These are phyloP conservation scores for Candida insectorum DNA, from an alignment of 805 yeast genomes.

Conservation along the genomic window DNA sequence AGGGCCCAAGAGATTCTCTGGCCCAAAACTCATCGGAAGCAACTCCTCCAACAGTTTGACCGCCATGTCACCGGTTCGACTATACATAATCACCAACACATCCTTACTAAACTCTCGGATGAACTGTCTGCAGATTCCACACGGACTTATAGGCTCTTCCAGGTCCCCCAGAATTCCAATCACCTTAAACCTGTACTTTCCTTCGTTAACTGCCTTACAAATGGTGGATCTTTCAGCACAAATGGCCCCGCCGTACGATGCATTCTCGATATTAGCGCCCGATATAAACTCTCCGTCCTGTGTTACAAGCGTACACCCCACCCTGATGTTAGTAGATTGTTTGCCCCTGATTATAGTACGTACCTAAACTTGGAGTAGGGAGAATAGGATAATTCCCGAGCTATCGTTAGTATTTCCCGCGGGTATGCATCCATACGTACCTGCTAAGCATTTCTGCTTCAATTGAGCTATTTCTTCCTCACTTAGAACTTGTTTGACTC, in stretches of 20 bases:
- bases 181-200: constrained; percentile 7
- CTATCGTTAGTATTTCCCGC: constrained; percentile 25
- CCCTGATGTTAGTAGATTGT: constrained; percentile 36
- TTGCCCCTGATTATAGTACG: constrained; percentile 6
- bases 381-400: constrained; percentile 53
- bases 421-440: constrained; percentile 6
- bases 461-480: constrained; percentile 1
- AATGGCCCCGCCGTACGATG: constrained; percentile 66
- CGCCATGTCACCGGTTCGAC: constrained; percentile 45
- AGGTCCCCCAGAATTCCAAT: constrained; percentile 12
- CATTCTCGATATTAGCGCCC: constrained; percentile 94
- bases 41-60: constrained; percentile 52
- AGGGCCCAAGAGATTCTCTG: constrained; percentile 51
- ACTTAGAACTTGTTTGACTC: constrained; percentile 1
- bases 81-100: constrained; percentile 68
- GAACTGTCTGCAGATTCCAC: constrained; percentile 92
- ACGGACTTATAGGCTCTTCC: constrained; percentile 65
- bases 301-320: constrained; percentile 74
- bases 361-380: constrained; percentile 66
- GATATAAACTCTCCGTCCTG: constrained; percentile 42
- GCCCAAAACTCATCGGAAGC: constrained; percentile 85
- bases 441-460: constrained; percentile 6
- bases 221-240: constrained; percentile 42
- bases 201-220: constrained; percentile 22
- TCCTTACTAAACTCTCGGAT: constrained; percentile 73